Evolutionary conservation across 805 yeast genomes (phyloP).

Genomic region (Nakazawaea laoshanensis): DNA sequence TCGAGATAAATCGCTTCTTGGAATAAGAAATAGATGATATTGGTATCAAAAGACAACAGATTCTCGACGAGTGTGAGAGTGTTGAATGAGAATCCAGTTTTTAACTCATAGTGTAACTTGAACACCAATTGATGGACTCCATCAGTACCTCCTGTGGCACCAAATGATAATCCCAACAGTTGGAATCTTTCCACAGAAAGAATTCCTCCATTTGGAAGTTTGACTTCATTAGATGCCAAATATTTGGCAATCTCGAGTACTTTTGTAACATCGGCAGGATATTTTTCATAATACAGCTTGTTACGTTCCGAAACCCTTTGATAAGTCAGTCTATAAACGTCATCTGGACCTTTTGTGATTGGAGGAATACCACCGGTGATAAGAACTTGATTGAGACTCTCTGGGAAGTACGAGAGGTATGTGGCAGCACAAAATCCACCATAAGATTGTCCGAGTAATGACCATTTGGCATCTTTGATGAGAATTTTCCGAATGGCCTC

Average conservation of each 20-base stretch:
- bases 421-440: slow-evolving; percentile 47
- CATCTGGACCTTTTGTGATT: slow-evolving; percentile 30
- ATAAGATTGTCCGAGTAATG: slow-evolving; percentile 45
- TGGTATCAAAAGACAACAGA: slow-evolving; percentile 39
- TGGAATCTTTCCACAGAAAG: slow-evolving; percentile 44
- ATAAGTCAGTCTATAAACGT: slow-evolving; percentile 41
- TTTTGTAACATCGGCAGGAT: slow-evolving; percentile 33
- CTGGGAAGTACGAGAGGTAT: slow-evolving; percentile 36
- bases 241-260: slow-evolving; percentile 30
- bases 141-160: slow-evolving; percentile 43
- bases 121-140: slow-evolving; percentile 34
- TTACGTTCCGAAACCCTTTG: slow-evolving; percentile 39
- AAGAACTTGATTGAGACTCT: slow-evolving; percentile 32
- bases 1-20: slow-evolving; percentile 54
- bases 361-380: slow-evolving; percentile 58
- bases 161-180: slow-evolving; percentile 42
- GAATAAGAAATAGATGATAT: slow-evolving; percentile 43
- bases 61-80: slow-evolving; percentile 26
- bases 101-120: slow-evolving; percentile 30
- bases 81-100: slow-evolving; percentile 25
- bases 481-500: slow-evolving; percentile 34
- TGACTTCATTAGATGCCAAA: slow-evolving; percentile 21
- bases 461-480: slow-evolving; percentile 33
- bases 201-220: slow-evolving; percentile 42
- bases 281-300: slow-evolving; percentile 35